A percentile compares a stretch with the other conserved stretches of the same genome.
These are phyloP conservation scores for Colletotrichum sp. DNA, from an alignment of 2,329 filamentous ascomycete genomes.

Conservation along the genomic window DNA sequence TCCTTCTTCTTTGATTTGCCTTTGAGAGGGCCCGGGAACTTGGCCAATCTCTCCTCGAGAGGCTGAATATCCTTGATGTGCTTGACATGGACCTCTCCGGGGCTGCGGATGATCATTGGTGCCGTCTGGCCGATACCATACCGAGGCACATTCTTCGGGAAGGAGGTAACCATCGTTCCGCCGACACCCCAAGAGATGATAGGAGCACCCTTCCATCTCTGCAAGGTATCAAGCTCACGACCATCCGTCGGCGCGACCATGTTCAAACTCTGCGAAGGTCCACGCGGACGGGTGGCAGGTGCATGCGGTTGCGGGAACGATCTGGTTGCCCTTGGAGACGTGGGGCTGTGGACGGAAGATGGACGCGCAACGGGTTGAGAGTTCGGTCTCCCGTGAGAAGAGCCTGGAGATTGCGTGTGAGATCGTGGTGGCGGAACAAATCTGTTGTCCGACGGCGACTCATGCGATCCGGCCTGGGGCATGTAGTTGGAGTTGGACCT, in stretches of 20 bases:
- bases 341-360: conserved; percentile 56
- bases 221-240: conserved; percentile 75
- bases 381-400: conserved; percentile 44
- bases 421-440: conserved; percentile 63
- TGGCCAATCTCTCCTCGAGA: conserved; percentile 73
- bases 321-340: conserved; percentile 36
- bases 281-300: conserved; percentile 48
- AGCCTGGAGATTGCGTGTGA: conserved; percentile 67
- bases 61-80: conserved; percentile 77
- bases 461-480: conserved; percentile 38
- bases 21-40: conserved; percentile 89
- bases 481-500: conserved; percentile 56
- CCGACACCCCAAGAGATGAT: conserved; percentile 89
- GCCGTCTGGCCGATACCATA: conserved; percentile 77
- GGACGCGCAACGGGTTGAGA: conserved; percentile 57
- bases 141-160: conserved; percentile 86
- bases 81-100: conserved; percentile 82
- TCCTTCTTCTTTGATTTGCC: conserved; percentile 97
- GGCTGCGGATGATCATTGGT: conserved; percentile 81
- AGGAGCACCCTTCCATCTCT: conserved; percentile 90
- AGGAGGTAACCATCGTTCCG: conserved; percentile 81
- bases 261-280: conserved; percentile 60
- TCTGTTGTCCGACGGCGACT: conserved; percentile 34
- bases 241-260: conserved; percentile 69
- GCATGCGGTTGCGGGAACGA: conserved; percentile 28